These are phyloP conservation scores for Nothophytophthora sp. DNA, from an alignment of 352 stramenopile genomes.

Conservation along the genomic window DNA sequence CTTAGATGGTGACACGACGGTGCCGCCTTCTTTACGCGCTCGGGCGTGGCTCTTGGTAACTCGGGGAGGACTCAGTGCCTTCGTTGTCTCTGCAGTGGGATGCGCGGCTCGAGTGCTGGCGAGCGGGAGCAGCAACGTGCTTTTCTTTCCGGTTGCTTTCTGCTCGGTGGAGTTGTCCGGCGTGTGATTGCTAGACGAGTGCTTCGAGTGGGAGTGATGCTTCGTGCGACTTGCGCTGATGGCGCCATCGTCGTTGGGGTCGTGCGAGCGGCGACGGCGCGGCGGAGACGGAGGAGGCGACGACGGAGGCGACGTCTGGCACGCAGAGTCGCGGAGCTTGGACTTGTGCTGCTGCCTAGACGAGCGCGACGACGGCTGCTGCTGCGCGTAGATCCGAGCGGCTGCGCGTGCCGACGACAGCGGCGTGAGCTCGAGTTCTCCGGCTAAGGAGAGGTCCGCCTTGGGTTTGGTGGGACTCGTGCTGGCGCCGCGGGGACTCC, in stretches of 20 bases:
- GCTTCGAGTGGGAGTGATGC: constrained; percentile 3
- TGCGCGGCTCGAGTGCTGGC: constrained; percentile 1
- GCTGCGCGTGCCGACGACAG: constrained; percentile 32
- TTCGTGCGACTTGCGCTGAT: constrained; percentile 5
- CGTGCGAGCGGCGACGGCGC: background rate
- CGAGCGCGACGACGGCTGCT: constrained; percentile 7
- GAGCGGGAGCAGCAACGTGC: constrained; percentile 13
- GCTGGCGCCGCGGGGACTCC: constrained; percentile 6
- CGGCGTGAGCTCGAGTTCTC: constrained; percentile 17
- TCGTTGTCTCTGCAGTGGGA: background rate
- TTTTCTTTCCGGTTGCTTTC: constrained; percentile 8
- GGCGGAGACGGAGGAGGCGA: constrained; percentile 14
- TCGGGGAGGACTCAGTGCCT: constrained; percentile 12
- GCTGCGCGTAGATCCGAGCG: constrained; percentile 28
- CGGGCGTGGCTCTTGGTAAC: constrained; percentile 1
- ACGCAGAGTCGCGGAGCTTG: constrained; percentile 13
- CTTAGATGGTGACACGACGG: constrained; percentile 23
- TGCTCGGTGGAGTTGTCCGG: constrained; percentile 2
- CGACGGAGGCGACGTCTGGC: constrained; percentile 16
- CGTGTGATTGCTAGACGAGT: constrained; percentile 7
- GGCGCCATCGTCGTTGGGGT: constrained; percentile 2
- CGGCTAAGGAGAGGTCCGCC: background rate
- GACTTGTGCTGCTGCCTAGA: constrained; percentile 17
- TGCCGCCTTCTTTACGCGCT: constrained; percentile 8
- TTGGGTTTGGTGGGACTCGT: constrained; percentile 8